Percentiles rank a stretch among this genome's conserved stretches.
Conservation (phyloP, 495 filamentous ascomycete species). For the Xylaria venustula region DNA sequence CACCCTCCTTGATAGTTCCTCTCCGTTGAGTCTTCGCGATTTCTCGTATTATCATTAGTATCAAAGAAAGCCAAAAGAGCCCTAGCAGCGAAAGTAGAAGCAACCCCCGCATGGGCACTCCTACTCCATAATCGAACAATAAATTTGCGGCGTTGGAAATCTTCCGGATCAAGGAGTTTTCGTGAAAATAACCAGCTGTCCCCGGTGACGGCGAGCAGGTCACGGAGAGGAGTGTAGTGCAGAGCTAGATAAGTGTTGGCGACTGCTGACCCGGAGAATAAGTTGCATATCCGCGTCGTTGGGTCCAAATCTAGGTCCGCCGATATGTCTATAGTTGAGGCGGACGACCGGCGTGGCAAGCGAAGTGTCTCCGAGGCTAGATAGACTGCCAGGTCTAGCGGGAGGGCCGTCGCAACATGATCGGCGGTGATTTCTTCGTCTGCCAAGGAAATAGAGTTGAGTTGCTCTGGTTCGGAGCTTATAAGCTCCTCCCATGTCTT, state of each 20-base stretch:
- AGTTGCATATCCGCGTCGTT: constrained; percentile 32
- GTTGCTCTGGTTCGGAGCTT: constrained; percentile 23
- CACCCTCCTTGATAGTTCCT: constrained; percentile 4
- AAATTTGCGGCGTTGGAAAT: constrained; percentile 38
- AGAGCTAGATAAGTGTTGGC: constrained; percentile 48
- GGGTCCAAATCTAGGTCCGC: constrained; percentile 23
- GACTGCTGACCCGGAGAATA: constrained; percentile 39
- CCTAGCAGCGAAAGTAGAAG: constrained; percentile 27
- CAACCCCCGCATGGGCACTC: constrained; percentile 16
- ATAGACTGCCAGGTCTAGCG: constrained; percentile 37
- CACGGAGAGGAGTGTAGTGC: constrained; percentile 46
- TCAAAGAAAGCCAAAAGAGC: constrained; percentile 26
- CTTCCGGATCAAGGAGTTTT: constrained; percentile 36
- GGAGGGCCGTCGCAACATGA: constrained; percentile 21
- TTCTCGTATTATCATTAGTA: constrained; percentile 18
- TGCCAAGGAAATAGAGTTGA: constrained; percentile 23
- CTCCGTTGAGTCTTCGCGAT: constrained; percentile 13
- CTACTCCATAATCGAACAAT: constrained; percentile 38
- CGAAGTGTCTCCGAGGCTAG: constrained; percentile 36
- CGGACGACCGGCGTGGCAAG: constrained; percentile 33
- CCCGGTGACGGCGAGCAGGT: constrained; percentile 47
- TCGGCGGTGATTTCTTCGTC: constrained; percentile 32
- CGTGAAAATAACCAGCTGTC: constrained; percentile 49
- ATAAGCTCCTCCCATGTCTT: constrained; percentile 34
- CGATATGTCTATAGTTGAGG: constrained; percentile 31